Evolutionary conservation across 2,329 filamentous ascomycete genomes (phyloP).

Genomic region (Penicillium griseofulvum): DNA sequence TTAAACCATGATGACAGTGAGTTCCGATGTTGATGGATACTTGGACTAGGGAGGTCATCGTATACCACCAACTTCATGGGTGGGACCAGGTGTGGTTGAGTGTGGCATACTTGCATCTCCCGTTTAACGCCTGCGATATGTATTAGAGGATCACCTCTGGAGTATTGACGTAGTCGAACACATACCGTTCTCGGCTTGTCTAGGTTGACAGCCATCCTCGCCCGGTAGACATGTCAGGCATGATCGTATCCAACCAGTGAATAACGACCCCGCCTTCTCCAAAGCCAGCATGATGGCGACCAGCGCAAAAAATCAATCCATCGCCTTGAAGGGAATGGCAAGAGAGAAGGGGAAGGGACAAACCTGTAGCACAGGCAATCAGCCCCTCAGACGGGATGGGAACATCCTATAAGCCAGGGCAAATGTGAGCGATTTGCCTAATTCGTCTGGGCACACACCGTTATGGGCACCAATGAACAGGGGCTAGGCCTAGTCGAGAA

Average conservation of each 20-base stretch:
- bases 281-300: constrained; percentile 37
- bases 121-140: constrained; percentile 38
- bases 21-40: constrained; percentile 29
- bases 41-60: constrained; percentile 40
- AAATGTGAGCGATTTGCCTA: constrained; percentile 9
- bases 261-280: constrained; percentile 40
- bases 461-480: constrained; percentile 2
- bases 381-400: constrained; percentile 13
- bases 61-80: constrained; percentile 47
- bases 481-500: constrained; percentile 16
- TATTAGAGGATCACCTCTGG: constrained; percentile 11
- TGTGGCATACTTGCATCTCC: constrained; percentile 46
- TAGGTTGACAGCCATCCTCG: constrained; percentile 25
- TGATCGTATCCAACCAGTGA: constrained; percentile 41
- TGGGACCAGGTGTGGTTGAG: constrained; percentile 47
- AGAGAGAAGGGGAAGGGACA: constrained; percentile 7
- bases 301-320: constrained; percentile 32
- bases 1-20: constrained; percentile 42
- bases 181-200: constrained; percentile 8
- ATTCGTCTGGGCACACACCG: constrained; percentile 11
- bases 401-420: constrained; percentile 6
- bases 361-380: constrained; percentile 1
- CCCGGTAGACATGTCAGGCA: constrained; percentile 37
- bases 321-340: constrained; percentile 23
- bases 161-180: not conserved